A percentile compares a stretch with the other conserved stretches of the same genome.
phyloP scores from a whole-genome alignment of 2,329 filamentous ascomycete species.

The Xylariomycetidae sp. region DNA sequence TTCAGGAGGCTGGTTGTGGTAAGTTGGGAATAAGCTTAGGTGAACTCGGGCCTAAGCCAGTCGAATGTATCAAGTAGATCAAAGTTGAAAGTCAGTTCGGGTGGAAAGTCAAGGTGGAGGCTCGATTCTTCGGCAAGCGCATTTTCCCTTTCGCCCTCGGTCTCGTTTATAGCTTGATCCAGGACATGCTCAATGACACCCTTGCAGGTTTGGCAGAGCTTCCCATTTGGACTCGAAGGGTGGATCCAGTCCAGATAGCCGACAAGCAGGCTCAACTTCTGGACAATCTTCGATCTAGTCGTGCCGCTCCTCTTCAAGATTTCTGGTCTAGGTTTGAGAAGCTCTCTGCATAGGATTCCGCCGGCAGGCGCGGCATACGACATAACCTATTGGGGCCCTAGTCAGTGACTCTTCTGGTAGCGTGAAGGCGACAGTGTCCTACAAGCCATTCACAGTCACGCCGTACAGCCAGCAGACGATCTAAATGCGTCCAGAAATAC shows the following conservation, averaged over 20 bases:
- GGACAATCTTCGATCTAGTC: slow-evolving; percentile 43
- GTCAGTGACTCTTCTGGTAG: too few species aligned
- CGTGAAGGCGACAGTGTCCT: slow-evolving; percentile 9
- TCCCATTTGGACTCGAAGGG: slow-evolving; percentile 41
- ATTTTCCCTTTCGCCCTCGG: slow-evolving; percentile 14
- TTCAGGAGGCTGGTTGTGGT: too few species aligned
- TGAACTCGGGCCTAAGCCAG: slow-evolving; percentile 33
- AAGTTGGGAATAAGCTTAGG: too few species aligned
- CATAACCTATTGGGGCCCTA: slow-evolving; percentile 32
- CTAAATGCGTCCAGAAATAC: slow-evolving; percentile 43
- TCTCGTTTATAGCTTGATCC: slow-evolving; percentile 38
- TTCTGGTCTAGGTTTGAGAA: slow-evolving; percentile 36
- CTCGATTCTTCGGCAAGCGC: slow-evolving; percentile 6
- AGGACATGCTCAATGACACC: slow-evolving; percentile 43
- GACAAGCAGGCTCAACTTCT: slow-evolving; percentile 44
- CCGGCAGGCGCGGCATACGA: slow-evolving; percentile 42
- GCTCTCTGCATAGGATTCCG: slow-evolving; percentile 44
- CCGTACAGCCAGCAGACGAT: slow-evolving; percentile 35
- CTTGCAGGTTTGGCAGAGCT: slow-evolving; percentile 40
- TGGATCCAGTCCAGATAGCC: slow-evolving; percentile 47
- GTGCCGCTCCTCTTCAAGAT: too few species aligned
- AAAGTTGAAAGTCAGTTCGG: slow-evolving; percentile 37
- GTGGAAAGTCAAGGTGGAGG: slow-evolving; percentile 29
- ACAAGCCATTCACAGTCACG: slow-evolving; percentile 45
- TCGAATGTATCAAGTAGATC: slow-evolving; percentile 44